Evolutionary conservation across 2,329 filamentous ascomycete species (phyloP).

Genomic region (Monilinia laxa): DNA sequence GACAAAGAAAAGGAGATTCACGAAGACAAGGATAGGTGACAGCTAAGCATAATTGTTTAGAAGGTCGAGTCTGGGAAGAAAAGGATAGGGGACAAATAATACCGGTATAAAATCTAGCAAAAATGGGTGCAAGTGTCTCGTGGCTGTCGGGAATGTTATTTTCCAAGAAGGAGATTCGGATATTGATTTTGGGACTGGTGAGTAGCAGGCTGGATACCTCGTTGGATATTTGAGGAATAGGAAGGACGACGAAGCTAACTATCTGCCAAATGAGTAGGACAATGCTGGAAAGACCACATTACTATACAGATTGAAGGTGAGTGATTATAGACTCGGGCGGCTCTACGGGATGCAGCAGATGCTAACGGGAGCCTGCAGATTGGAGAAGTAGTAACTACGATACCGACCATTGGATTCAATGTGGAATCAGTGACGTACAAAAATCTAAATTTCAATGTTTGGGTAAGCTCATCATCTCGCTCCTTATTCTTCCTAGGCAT

Average conservation of each 20-base stretch:
- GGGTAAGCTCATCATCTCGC: constrained; percentile 58
- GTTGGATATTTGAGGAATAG: constrained; percentile 9
- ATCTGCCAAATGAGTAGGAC: constrained; percentile 58
- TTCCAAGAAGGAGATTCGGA: constrained; percentile 96
- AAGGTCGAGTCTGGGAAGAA: constrained; percentile 12
- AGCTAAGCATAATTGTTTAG: constrained; percentile 21
- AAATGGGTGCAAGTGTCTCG: constrained; percentile 64
- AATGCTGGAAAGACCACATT: constrained; percentile 98
- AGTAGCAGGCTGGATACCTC: constrained; percentile 39
- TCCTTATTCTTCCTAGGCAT: neutral
- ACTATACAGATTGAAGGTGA: constrained; percentile 91
- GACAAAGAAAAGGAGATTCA: constrained; percentile 13
- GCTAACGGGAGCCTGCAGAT: constrained; percentile 58
- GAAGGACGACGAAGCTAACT: constrained; percentile 19
- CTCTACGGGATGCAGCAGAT: neutral
- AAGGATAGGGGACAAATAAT: neutral
- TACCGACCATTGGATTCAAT: constrained; percentile 99
- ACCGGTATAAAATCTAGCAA: constrained; percentile 23
- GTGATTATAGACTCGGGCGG: neutral
- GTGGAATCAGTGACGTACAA: constrained; percentile 98
- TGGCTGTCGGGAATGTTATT: constrained; percentile 74
- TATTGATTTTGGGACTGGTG: constrained; percentile 92
- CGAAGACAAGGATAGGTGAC: constrained; percentile 22
- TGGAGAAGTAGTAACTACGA: constrained; percentile 97
- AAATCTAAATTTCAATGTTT: constrained; percentile 98